phyloP scores from a whole-genome alignment of 306 rosid species.

The Cicer bijugum region DNA sequence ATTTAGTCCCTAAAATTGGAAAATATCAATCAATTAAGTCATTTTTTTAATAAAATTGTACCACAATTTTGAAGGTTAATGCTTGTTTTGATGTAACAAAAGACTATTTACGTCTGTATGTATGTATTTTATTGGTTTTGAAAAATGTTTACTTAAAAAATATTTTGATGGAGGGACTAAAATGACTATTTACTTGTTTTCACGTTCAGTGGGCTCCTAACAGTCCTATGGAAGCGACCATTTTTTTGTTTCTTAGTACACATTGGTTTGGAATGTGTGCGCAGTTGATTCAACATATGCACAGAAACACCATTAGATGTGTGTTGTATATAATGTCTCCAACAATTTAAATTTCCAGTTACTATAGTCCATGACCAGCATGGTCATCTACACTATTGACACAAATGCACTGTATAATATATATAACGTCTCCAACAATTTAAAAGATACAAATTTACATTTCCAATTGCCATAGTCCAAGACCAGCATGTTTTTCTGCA shows the following conservation, averaged over 20 bases:
- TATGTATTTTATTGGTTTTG: too few species aligned
- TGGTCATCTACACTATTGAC: background rate
- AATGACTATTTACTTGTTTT: background rate
- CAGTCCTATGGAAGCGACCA: background rate
- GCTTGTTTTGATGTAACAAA: too few species aligned
- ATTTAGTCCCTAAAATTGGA: too few species aligned
- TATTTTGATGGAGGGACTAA: too few species aligned
- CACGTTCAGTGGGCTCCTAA: background rate
- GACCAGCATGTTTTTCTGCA: conserved; percentile 8
- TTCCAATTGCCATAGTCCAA: conserved; percentile 15
- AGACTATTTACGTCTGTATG: too few species aligned
- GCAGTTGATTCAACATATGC: background rate
- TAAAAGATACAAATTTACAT: conserved; percentile 13
- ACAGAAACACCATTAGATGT: conserved; percentile 6
- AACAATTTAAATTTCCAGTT: conserved; percentile 3
- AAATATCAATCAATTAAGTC: too few species aligned
- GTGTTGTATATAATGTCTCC: background rate
- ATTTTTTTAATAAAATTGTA: too few species aligned
- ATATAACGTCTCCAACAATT: conserved; percentile 21
- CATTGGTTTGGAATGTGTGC: background rate
- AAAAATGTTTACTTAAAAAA: too few species aligned
- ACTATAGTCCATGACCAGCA: background rate
- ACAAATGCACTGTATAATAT: background rate
- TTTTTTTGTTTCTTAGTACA: background rate
- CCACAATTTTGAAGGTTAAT: too few species aligned